A percentile compares a stretch with the other conserved stretches of the same genome.
phyloP scores from a whole-genome alignment of 2,329 filamentous ascomycete genomes.

The Chrysoporthe austroafricana region DNA sequence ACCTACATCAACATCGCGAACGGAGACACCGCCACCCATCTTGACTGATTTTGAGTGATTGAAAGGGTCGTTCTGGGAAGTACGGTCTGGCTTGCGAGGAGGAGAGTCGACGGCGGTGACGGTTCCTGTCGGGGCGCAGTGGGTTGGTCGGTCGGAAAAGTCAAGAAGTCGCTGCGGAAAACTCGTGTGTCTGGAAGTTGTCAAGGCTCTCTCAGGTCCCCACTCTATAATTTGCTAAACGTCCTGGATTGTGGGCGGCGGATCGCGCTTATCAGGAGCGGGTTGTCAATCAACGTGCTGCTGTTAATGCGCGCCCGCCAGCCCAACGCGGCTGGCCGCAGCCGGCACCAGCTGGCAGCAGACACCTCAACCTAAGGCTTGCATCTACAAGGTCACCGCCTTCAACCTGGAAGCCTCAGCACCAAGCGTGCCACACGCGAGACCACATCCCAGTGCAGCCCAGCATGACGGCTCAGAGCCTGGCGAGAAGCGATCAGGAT shows the following conservation, averaged over 20 bases:
- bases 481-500: neutral
- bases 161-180: neutral
- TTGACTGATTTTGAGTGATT: conserved; percentile 42
- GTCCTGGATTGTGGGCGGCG: conserved; percentile 2
- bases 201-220: neutral
- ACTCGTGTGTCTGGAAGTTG: conserved; percentile 1
- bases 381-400: neutral
- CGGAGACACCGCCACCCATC: conserved; percentile 79
- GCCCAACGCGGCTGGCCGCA: neutral
- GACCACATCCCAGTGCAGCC: too few relatives aligned
- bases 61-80: conserved; percentile 32
- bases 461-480: too few relatives aligned
- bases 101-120: conserved; percentile 46
- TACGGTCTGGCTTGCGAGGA: conserved; percentile 8
- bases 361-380: neutral
- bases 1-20: conserved; percentile 86
- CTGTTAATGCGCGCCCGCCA: neutral
- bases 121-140: conserved; percentile 27
- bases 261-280: neutral
- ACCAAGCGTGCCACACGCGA: too few relatives aligned
- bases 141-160: conserved; percentile 29
- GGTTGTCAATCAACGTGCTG: neutral
- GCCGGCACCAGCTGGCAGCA: neutral
- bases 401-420: neutral
- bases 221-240: conserved; percentile 8